Evolutionary conservation across 1,139 yeast species (phyloP).

Genomic region (Nematodospora anomalae): DNA sequence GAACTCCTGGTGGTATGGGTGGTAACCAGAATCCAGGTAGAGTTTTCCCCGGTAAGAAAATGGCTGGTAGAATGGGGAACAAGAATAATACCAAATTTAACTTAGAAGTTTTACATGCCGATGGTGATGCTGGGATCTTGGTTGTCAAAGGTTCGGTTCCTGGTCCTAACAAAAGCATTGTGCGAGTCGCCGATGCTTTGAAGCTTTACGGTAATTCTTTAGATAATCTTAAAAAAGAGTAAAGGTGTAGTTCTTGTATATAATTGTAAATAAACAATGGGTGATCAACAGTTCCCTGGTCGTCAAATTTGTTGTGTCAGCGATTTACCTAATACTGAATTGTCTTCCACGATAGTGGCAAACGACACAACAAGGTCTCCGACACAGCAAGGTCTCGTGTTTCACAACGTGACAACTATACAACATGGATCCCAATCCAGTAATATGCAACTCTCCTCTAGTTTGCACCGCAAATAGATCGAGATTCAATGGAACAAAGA

Average conservation of each 20-base stretch:
- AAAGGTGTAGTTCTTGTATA: background rate
- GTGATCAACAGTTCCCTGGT: no score
- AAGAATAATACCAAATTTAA: conserved; percentile 73
- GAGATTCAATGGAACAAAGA: no score
- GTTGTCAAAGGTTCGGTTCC: conserved; percentile 89
- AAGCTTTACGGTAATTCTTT: conserved; percentile 41
- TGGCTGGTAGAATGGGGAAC: conserved; percentile 98
- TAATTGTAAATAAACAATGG: background rate
- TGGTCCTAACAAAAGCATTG: conserved; percentile 79
- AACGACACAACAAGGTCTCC: no score
- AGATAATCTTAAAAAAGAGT: conserved; percentile 11
- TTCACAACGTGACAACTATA: no score
- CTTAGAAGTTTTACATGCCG: conserved; percentile 72
- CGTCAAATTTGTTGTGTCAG: background rate
- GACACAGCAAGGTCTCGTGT: no score
- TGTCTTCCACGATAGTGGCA: no score
- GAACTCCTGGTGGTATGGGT: conserved; percentile 98
- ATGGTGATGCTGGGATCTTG: conserved; percentile 77
- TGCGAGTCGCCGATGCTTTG: conserved; percentile 76
- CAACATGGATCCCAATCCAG: no score
- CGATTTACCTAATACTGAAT: no score
- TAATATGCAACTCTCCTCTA: no score
- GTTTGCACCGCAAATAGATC: no score
- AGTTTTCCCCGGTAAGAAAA: conserved; percentile 92
- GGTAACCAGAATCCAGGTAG: conserved; percentile 95